Conservation (phyloP, 2,329 filamentous ascomycete species). For the Aspergillus sp. region DNA sequence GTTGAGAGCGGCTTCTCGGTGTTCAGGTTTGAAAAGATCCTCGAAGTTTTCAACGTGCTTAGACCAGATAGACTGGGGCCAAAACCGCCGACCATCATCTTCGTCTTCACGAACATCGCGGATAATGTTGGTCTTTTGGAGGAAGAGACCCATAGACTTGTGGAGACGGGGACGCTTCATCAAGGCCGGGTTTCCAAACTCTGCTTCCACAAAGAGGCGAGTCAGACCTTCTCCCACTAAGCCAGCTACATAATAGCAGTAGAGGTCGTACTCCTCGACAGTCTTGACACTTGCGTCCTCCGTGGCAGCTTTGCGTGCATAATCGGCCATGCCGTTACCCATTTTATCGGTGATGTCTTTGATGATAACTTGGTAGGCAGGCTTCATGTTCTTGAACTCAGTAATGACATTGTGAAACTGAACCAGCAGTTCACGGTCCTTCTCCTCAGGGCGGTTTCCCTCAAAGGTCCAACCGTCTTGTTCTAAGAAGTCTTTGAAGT, state of each 20-base stretch:
- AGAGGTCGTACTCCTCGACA: conserved; percentile 86
- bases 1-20: conserved; percentile 74
- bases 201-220: conserved; percentile 80
- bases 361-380: conserved; percentile 80
- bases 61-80: conserved; percentile 94
- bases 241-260: conserved; percentile 98
- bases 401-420: conserved; percentile 84
- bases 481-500: conserved; percentile 77
- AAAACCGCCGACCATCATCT: conserved; percentile 85
- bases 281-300: conserved; percentile 79
- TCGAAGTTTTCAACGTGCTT: conserved; percentile 90
- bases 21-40: conserved; percentile 80
- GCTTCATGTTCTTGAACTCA: conserved; percentile 87
- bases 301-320: conserved; percentile 78
- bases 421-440: conserved; percentile 87
- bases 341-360: conserved; percentile 90
- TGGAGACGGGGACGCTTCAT: conserved; percentile 76
- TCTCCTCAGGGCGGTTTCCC: conserved; percentile 85
- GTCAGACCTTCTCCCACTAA: conserved; percentile 95
- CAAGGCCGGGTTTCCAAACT: conserved; percentile 82
- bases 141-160: conserved; percentile 94
- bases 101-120: conserved; percentile 91
- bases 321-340: conserved; percentile 99
- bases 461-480: conserved; percentile 87
- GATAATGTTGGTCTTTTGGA: conserved; percentile 99